phyloP scores from a whole-genome alignment of 331 rosid genomes.

The Pyrus hybrid region DNA sequence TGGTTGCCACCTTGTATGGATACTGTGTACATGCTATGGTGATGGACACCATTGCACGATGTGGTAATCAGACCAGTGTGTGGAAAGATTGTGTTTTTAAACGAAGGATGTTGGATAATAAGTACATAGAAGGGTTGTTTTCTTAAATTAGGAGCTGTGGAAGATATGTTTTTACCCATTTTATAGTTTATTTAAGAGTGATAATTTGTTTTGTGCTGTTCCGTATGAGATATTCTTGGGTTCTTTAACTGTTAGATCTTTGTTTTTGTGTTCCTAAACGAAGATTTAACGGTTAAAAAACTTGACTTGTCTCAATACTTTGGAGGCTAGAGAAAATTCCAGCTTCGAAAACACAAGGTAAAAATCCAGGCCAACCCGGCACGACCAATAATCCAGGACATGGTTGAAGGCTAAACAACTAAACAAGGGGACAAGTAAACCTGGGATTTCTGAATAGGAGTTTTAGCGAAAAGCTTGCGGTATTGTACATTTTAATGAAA shows the following conservation, averaged over 20 bases:
- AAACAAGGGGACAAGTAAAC: neutral
- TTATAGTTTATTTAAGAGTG: neutral
- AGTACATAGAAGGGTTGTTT: neutral
- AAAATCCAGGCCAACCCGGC: neutral
- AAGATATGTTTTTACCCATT: neutral
- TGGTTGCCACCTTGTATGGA: neutral
- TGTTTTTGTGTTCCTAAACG: no score
- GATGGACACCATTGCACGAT: neutral
- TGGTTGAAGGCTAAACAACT: neutral
- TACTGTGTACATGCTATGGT: neutral
- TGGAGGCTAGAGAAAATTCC: neutral
- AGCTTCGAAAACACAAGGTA: neutral
- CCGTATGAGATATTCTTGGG: neutral
- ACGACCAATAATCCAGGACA: neutral
- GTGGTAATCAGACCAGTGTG: neutral
- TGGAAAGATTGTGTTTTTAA: neutral
- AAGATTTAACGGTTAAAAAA: no score
- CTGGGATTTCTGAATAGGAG: neutral
- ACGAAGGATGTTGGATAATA: neutral
- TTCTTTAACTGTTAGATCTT: no score
- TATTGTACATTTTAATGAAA: no score
- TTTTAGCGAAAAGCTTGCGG: no score
- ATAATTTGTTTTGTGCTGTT: neutral
- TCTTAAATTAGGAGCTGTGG: neutral
- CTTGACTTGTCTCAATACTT: no score